phyloP scores from a whole-genome alignment of 495 filamentous ascomycete species.

The Aspergillus cavernicola region DNA sequence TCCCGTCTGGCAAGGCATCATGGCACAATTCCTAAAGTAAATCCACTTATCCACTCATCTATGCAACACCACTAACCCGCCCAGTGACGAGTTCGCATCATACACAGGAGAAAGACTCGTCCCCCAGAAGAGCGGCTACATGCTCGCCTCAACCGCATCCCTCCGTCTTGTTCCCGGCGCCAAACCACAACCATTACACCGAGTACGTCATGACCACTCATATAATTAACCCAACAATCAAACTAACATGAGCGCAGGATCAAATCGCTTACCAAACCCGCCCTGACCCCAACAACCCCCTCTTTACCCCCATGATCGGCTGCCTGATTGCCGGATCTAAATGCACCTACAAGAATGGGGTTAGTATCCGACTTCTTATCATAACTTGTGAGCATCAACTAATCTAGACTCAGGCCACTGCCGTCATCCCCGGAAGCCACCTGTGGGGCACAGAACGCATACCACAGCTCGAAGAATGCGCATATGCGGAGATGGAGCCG shows the following conservation, averaged over 20 bases:
- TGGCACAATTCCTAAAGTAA: conserved; percentile 1
- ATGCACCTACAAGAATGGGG: conserved; percentile 2
- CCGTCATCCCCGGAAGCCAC: conserved; percentile 1
- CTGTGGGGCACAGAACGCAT: background rate
- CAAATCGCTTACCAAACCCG: conserved; percentile 5
- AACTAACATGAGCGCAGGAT: background rate
- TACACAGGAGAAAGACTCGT: conserved; percentile 1
- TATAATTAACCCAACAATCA: too few relatives aligned
- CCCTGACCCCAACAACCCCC: conserved; percentile 1
- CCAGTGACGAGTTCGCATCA: conserved; percentile 1
- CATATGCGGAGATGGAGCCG: conserved; percentile 5
- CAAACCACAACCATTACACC: background rate
- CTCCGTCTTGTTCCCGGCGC: background rate
- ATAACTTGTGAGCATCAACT: background rate
- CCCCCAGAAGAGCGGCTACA: conserved; percentile 3
- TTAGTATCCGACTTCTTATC: background rate
- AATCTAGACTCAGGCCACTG: too few relatives aligned
- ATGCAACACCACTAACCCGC: background rate
- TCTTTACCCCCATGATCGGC: conserved; percentile 1
- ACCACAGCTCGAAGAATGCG: background rate
- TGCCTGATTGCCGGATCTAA: conserved; percentile 1
- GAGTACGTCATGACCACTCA: background rate
- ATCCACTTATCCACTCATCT: too few relatives aligned
- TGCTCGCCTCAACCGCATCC: conserved; percentile 1
- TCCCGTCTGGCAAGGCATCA: background rate